Conservation (phyloP, 495 filamentous ascomycete species). For the Pseudoneurospora amorphoporcata region DNA sequence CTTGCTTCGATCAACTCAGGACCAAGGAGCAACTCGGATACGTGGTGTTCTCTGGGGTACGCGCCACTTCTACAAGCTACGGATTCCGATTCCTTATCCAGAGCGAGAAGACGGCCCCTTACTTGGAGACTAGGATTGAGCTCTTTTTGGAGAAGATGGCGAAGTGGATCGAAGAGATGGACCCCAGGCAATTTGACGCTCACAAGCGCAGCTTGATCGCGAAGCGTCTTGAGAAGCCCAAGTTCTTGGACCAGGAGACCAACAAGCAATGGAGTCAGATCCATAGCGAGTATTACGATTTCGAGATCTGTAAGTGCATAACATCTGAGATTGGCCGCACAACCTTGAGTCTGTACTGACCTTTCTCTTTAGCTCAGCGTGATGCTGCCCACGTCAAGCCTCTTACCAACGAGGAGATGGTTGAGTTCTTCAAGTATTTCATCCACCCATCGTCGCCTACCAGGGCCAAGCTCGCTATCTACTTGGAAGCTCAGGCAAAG, state of each 20-base stretch:
- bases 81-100: constrained; percentile 90
- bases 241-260: constrained; percentile 82
- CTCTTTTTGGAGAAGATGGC: constrained; percentile 61
- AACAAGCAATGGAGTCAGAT: constrained; percentile 77
- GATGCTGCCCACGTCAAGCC: constrained; percentile 67
- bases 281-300: constrained; percentile 78
- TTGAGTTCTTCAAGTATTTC: constrained; percentile 68
- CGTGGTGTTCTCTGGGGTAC: constrained; percentile 76
- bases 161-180: constrained; percentile 61
- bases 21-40: constrained; percentile 98
- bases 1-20: constrained; percentile 83
- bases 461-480: constrained; percentile 72
- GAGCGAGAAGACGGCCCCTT: constrained; percentile 73
- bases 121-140: constrained; percentile 81
- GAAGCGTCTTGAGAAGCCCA: constrained; percentile 81
- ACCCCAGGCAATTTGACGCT: constrained; percentile 73
- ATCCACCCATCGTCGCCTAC: constrained; percentile 62
- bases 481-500: constrained; percentile 65
- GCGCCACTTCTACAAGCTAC: constrained; percentile 59
- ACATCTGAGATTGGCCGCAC: neutral
- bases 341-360: constrained; percentile 7
- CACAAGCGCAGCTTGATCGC: constrained; percentile 86
- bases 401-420: constrained; percentile 67
- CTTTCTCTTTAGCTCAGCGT: constrained; percentile 43
- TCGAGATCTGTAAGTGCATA: constrained; percentile 58